Evolutionary conservation across 306 rosid species (phyloP), one percentile per base, ranked within the genome.

Genomic region (Chamaecrista fasciculata): DNA sequence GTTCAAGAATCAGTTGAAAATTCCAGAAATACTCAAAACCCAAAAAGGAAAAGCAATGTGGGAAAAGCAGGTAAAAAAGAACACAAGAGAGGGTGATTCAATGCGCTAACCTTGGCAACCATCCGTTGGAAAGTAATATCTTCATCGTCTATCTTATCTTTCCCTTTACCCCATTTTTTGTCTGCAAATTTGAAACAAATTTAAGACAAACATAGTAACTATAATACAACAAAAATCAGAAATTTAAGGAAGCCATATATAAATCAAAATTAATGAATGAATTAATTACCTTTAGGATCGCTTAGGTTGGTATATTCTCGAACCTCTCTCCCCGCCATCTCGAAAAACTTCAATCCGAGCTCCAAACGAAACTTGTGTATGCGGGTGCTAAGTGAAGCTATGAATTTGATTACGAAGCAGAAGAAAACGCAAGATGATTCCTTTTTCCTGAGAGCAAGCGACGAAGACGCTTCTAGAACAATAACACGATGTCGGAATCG

Each of bases 21-120:
- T 3, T 56, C 3, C 0, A 53, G 9, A 55, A 1, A 20, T 11
- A 49, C 4, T 67, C 36, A 51, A 20, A 7, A 24, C 8, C 11
- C 49, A 21, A 24, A 34, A 46, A 12, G 3, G 51, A 24, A 47
- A 47, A 10, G 31, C 49, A 19, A 8, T 6, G 12, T 1, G 25
- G 3, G 2, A 24, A 69, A 36, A 20, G 44, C 34, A 44, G 36
- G 11, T 20, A 55, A 8, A 62, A 6, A n/a, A 55, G 33, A 59
- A 69, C 2, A 43, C 2, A 37, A 60, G 69, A 57, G 76, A 74
- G 70, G 80, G 77, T 82, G 89, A 83, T 81, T 73, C 78, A 82
- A 90, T 86, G 97, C 97, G 95, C 98, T 94, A 94, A 94, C 98
- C 98, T 94, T 94, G 44, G 98, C 97, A 70, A 94, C 98, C 98